Evolutionary conservation across 192 early-diverging fungal species (phyloP), one percentile per base, ranked within the genome.

Genomic region (Coemansia sp.): DNA sequence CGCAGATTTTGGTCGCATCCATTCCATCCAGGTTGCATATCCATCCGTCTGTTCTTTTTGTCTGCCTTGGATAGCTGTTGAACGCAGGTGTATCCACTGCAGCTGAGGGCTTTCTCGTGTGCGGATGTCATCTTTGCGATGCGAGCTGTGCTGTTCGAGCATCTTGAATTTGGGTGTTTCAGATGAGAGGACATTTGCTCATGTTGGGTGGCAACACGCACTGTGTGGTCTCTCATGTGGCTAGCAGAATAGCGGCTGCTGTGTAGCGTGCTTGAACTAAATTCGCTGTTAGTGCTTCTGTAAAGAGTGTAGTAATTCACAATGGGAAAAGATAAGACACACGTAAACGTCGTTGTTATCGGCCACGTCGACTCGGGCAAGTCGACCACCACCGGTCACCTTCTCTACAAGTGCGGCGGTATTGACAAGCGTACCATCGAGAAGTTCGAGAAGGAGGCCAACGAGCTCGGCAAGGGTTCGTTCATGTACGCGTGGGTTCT

Each of bases 331-430:
- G 93, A 94, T 77, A 96, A 96, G 88, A 81, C 74, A 84, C 94
- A 96, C 89, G 86, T 94, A 84, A 91, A 92, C 88, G 88, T 94
- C 88, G 92, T 93, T 86, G 93, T 98, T 86, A 95, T 95, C 86
- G 95, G 96, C 79, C 95, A 98, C 95, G 96, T 98, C 91, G 96
- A 97, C 90, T 98, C 95, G 83, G 96, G 97, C 87, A 99, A 99
- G 90, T 99, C 96, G 83, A 99, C 97, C 90, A 98, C 96, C 83
- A 98, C 96, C 75, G 97, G 97, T 86, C 97, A 96, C 88, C 90
- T 99, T 87, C 94, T 99, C 89, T 98, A 96, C 92, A 95, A 98
- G 89, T 94, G 93, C 90, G 98, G 95, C 89, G 95, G 95, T 94
- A 97, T 98, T 85, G 92, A 94, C 88, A 94, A 97, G 91, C 94